These are phyloP conservation scores for Eimeria sp. DNA, from an alignment of 169 alveolate genomes.

Conservation along the genomic window DNA sequence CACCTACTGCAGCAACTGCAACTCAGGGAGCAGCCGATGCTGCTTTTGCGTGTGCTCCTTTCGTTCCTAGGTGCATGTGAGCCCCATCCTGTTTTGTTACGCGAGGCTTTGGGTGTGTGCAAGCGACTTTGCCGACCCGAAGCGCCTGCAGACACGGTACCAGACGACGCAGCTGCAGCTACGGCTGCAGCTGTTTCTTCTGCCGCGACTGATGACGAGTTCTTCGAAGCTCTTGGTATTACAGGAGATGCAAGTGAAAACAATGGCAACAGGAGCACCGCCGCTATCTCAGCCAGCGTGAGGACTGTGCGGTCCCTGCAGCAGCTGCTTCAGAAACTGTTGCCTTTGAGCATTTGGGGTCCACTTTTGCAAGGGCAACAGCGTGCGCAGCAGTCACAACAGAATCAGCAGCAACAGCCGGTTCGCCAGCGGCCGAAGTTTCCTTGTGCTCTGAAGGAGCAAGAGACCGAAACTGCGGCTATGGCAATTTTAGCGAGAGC, in stretches of 20 bases:
- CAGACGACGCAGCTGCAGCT: conserved; percentile 17
- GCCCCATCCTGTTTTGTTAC: conserved; percentile 44
- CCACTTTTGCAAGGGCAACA: conserved; percentile 9
- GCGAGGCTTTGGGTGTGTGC: conserved; percentile 60
- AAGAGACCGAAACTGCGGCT: conserved; percentile 51
- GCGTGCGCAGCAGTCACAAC: not conserved
- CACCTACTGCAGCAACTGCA: not conserved
- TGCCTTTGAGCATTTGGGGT: conserved; percentile 49
- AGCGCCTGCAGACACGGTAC: not conserved
- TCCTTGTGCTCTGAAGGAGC: not conserved
- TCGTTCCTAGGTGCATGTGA: conserved; percentile 7
- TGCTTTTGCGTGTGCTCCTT: not conserved
- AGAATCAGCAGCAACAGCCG: not conserved
- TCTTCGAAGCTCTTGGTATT: not conserved
- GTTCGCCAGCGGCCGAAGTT: not conserved
- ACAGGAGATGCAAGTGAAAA: not conserved
- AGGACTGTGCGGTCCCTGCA: conserved; percentile 26
- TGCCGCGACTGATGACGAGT: conserved; percentile 29
- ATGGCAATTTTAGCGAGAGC: conserved; percentile 31
- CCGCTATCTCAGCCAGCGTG: conserved; percentile 3
- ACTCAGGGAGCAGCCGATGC: not conserved
- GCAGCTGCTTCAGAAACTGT: conserved; percentile 31
- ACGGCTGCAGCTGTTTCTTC: conserved; percentile 29
- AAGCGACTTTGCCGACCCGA: conserved; percentile 45
- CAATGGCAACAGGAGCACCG: not conserved